Evolutionary conservation across 768 basidiomycete species (phyloP).

Genomic region (Sporobolomyces phaffii): DNA sequence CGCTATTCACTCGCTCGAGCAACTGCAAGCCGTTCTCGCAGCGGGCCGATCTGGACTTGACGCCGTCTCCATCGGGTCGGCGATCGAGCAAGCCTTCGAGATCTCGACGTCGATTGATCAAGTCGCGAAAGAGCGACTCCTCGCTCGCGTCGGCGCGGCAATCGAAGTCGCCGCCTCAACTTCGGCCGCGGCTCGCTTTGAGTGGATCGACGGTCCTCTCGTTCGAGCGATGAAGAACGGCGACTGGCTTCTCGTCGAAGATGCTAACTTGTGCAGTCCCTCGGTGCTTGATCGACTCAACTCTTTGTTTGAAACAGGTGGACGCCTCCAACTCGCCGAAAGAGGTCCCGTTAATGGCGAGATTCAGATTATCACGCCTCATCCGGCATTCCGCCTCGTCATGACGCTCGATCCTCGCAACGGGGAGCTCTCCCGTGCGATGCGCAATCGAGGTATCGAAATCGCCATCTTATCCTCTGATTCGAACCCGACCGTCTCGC

Average conservation of each 20-base stretch:
- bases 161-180: background rate
- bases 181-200: constrained; percentile 58
- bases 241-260: constrained; percentile 82
- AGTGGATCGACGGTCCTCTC: constrained; percentile 93
- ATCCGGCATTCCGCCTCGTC: constrained; percentile 82
- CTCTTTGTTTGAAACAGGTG: constrained; percentile 84
- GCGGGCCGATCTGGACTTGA: background rate
- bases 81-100: constrained; percentile 1
- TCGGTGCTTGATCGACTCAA: constrained; percentile 95
- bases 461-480: constrained; percentile 52
- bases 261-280: constrained; percentile 87
- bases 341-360: constrained; percentile 72
- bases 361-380: constrained; percentile 69
- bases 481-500: background rate
- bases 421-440: constrained; percentile 92
- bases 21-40: background rate
- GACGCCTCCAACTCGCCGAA: constrained; percentile 77
- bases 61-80: background rate
- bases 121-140: background rate
- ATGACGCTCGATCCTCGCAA: constrained; percentile 87
- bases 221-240: constrained; percentile 77
- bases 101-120: background rate
- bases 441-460: constrained; percentile 95
- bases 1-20: background rate
- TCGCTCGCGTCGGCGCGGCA: background rate